Conservation (phyloP, 2,329 filamentous ascomycete genomes). For the Trichoderma atrobrunneum region DNA sequence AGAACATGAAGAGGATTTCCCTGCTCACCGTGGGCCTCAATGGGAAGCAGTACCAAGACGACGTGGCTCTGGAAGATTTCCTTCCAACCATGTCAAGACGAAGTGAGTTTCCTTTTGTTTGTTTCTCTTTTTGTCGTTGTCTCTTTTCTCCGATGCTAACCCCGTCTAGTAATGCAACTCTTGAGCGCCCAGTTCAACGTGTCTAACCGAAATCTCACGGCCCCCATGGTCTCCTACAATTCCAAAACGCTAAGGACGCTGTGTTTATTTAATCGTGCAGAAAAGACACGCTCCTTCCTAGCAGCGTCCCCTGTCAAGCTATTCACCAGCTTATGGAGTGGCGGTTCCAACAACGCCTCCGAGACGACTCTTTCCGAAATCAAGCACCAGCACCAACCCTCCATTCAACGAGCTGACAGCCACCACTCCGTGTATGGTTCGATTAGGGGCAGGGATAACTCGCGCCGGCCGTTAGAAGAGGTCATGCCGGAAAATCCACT, state of each 20-base stretch:
- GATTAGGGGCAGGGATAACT: conserved; percentile 44
- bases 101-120: conserved; percentile 50
- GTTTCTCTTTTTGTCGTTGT: neutral
- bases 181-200: conserved; percentile 68
- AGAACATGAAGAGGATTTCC: conserved; percentile 49
- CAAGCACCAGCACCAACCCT: conserved; percentile 42
- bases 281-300: conserved; percentile 67
- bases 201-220: conserved; percentile 61
- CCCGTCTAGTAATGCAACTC: conserved; percentile 63
- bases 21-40: conserved; percentile 61
- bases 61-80: conserved; percentile 69
- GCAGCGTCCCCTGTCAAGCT: conserved; percentile 87
- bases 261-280: conserved; percentile 58
- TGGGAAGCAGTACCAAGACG: conserved; percentile 70
- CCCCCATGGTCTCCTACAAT: conserved; percentile 72
- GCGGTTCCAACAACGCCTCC: conserved; percentile 46
- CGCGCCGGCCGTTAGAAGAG: conserved; percentile 42
- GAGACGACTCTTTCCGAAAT: conserved; percentile 30
- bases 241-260: conserved; percentile 72
- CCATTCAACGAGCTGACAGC: conserved; percentile 44
- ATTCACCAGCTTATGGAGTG: conserved; percentile 75
- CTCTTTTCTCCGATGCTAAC: conserved; percentile 33
- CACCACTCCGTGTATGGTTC: conserved; percentile 56
- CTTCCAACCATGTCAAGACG: conserved; percentile 71
- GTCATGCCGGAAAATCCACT: conserved; percentile 61